These are phyloP conservation scores for Russula lepida DNA, from an alignment of 768 basidiomycete genomes.

Conservation along the genomic window DNA sequence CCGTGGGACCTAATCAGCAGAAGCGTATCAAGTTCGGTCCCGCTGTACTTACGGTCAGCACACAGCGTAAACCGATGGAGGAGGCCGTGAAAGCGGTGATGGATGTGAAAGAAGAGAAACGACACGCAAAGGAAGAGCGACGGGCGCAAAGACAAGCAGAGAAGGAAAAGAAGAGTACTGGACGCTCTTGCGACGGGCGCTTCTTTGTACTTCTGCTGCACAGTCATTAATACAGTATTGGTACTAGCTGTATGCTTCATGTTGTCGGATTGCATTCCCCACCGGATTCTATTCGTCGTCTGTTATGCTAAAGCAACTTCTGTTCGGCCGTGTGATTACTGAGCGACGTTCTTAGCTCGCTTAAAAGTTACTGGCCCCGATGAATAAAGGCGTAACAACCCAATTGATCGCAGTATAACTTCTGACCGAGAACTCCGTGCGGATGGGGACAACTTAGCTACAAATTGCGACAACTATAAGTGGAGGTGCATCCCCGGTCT, in stretches of 20 bases:
- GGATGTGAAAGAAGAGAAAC: slow-evolving; percentile 86
- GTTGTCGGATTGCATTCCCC: not conserved
- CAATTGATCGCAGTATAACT: no score
- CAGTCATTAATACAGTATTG: no score
- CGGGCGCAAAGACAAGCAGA: slow-evolving; percentile 54
- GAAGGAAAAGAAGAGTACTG: slow-evolving; percentile 32
- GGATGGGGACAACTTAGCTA: no score
- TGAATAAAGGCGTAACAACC: no score
- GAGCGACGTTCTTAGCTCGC: no score
- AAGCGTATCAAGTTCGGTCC: slow-evolving; percentile 73
- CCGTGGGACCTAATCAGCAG: slow-evolving; percentile 57
- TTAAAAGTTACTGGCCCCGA: no score
- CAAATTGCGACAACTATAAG: no score
- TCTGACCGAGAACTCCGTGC: no score
- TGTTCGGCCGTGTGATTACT: no score
- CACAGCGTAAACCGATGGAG: slow-evolving; percentile 77
- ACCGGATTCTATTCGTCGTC: not conserved
- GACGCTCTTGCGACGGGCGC: not conserved
- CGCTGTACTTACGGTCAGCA: slow-evolving; percentile 68
- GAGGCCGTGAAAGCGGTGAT: slow-evolving; percentile 62
- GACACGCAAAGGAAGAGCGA: slow-evolving; percentile 69
- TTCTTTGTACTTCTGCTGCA: not conserved
- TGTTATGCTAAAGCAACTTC: no score
- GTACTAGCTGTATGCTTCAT: not conserved
- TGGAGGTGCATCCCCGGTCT: no score